phyloP scores from a whole-genome alignment of 2,329 filamentous ascomycete species.

The Botrytis tulipae region DNA sequence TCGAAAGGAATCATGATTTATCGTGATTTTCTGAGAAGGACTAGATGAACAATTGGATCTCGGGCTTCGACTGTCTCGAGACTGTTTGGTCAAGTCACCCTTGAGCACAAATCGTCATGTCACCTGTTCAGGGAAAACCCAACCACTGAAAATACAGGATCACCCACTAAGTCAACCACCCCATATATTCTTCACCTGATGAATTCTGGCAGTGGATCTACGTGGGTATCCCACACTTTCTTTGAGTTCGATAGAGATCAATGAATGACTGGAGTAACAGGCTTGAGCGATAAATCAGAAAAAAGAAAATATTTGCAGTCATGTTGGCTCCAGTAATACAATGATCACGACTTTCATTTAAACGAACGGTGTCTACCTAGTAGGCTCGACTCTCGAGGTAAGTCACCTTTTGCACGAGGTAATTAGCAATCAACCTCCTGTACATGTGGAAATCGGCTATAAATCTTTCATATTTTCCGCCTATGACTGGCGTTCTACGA shows the following conservation, averaged over 20 bases:
- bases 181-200: neutral
- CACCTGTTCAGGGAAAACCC: neutral
- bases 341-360: neutral
- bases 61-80: neutral
- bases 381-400: neutral
- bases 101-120: neutral
- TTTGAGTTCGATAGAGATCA: neutral
- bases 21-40: neutral
- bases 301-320: neutral
- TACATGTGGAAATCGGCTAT: neutral
- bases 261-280: neutral
- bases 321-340: neutral
- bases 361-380: neutral
- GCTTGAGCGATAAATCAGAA: neutral
- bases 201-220: no score
- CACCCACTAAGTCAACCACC: neutral
- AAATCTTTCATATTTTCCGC: neutral
- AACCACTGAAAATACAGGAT: neutral
- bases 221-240: neutral
- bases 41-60: neutral
- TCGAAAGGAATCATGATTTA: neutral
- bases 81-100: neutral
- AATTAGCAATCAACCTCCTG: neutral
- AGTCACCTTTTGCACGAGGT: neutral
- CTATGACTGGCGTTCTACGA: neutral